These are phyloP conservation scores for Puccinia novopanici DNA, from an alignment of 1,284 basidiomycete genomes.

Conservation along the genomic window DNA sequence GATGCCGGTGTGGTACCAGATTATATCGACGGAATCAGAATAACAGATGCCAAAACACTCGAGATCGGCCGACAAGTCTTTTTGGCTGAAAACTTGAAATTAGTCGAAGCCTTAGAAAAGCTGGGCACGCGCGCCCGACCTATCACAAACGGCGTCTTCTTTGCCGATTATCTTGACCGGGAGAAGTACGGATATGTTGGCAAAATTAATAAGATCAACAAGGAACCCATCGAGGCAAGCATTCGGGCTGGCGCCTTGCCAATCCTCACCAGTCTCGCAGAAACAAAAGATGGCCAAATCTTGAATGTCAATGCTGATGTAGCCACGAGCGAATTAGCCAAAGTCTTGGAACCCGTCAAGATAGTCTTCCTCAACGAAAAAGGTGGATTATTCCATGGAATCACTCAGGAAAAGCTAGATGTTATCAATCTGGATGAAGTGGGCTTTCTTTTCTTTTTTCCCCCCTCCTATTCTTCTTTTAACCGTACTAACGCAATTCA, in stretches of 20 bases:
- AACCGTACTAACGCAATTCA: background rate
- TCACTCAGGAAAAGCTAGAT: conserved; percentile 89
- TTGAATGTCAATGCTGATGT: conserved; percentile 96
- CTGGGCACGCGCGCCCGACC: conserved; percentile 91
- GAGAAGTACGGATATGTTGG: conserved; percentile 93
- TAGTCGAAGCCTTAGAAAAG: conserved; percentile 84
- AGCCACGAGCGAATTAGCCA: conserved; percentile 90
- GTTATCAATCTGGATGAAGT: conserved; percentile 97
- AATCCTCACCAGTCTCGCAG: conserved; percentile 87
- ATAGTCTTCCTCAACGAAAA: conserved; percentile 99
- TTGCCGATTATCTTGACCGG: conserved; percentile 88
- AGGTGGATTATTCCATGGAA: conserved; percentile 94
- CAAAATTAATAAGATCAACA: conserved; percentile 87
- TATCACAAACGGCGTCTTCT: conserved; percentile 92
- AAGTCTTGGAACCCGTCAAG: conserved; percentile 96
- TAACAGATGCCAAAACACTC: conserved; percentile 89
- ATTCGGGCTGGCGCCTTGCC: conserved; percentile 90
- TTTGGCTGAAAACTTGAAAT: conserved; percentile 88
- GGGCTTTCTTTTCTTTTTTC: conserved; percentile 50
- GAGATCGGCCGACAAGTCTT: conserved; percentile 91
- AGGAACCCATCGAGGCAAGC: conserved; percentile 88
- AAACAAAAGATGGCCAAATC: conserved; percentile 87
- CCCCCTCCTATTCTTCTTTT: conserved; percentile 40
- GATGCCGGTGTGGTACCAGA: conserved; percentile 85
- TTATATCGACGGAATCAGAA: conserved; percentile 92